Conservation (phyloP, 177 flowering plant genomes). For the Vitis hybrid region DNA sequence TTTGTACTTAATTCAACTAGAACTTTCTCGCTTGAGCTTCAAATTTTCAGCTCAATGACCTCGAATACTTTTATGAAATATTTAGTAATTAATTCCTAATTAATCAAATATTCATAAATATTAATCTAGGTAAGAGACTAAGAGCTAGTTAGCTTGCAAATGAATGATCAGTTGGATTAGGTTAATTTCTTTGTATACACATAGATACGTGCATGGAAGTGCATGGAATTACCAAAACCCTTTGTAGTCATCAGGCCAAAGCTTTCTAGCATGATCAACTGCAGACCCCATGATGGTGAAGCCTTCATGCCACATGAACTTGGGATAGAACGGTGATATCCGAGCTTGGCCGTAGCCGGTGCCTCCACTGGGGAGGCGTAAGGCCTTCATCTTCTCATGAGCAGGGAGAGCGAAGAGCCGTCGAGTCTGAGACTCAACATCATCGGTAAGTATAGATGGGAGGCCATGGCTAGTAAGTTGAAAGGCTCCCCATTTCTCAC, state of each 20-base stretch:
- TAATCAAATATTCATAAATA: too few species aligned
- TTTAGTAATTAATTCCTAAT: too few species aligned
- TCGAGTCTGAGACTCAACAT: constrained; percentile 33
- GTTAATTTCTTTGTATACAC: neutral
- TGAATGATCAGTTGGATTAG: too few species aligned
- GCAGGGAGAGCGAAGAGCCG: constrained; percentile 47
- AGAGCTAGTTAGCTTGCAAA: too few species aligned
- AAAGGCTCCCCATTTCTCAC: constrained; percentile 51
- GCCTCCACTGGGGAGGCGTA: constrained; percentile 32
- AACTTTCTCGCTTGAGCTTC: too few species aligned
- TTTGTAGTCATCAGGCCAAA: constrained; percentile 53
- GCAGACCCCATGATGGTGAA: constrained; percentile 58
- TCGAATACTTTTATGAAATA: too few species aligned
- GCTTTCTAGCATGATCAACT: constrained; percentile 31
- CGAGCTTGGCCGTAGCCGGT: constrained; percentile 58
- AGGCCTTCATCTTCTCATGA: constrained; percentile 34
- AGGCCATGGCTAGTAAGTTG: constrained; percentile 47
- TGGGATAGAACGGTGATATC: constrained; percentile 42
- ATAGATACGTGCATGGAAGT: constrained; percentile 17
- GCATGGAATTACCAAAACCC: constrained; percentile 54
- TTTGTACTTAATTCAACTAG: neutral
- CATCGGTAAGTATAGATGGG: constrained; percentile 22
- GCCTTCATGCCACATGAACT: constrained; percentile 72
- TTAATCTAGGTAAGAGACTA: too few species aligned
- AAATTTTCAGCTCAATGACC: too few species aligned